These are phyloP conservation scores for Brachypodium distachyon DNA, from an alignment of 202 grass and related monocot genomes.

Conservation along the genomic window DNA sequence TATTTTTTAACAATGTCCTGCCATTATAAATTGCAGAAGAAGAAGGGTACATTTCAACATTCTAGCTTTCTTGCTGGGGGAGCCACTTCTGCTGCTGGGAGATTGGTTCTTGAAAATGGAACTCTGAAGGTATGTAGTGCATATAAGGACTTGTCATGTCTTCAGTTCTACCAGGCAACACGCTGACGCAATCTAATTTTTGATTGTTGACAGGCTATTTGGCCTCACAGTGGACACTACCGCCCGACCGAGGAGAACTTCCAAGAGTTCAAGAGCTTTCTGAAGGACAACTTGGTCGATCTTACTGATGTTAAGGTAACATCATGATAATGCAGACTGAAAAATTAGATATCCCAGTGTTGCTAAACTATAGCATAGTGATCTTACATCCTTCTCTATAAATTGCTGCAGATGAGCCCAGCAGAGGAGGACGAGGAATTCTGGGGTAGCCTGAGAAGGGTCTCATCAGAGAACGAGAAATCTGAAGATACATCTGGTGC, in stretches of 20 bases:
- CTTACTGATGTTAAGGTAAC: constrained; percentile 73
- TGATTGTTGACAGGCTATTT: constrained; percentile 61
- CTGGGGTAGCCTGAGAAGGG: constrained; percentile 22
- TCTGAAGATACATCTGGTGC: not conserved
- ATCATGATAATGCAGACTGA: not conserved
- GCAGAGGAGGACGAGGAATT: constrained; percentile 51
- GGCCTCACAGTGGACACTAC: constrained; percentile 96
- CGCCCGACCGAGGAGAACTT: constrained; percentile 83
- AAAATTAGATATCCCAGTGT: not conserved
- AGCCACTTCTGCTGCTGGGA: constrained; percentile 84
- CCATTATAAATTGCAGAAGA: constrained; percentile 56
- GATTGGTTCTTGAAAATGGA: constrained; percentile 65
- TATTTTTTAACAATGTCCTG: not conserved
- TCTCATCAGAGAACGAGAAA: constrained; percentile 10
- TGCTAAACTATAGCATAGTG: not conserved
- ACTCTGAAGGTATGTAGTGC: constrained; percentile 43
- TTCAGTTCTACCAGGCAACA: not conserved
- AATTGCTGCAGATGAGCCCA: constrained; percentile 43
- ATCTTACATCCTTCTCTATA: not conserved
- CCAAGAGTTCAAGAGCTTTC: constrained; percentile 82
- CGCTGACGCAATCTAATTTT: constrained; percentile 3
- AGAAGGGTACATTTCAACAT: constrained; percentile 90
- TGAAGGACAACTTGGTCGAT: constrained; percentile 64
- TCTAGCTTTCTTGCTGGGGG: constrained; percentile 94
- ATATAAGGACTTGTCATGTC: not conserved